Base-by-base conservation (phyloP, 148 eudicot species). In the Nepenthes mirabilis region DNA sequence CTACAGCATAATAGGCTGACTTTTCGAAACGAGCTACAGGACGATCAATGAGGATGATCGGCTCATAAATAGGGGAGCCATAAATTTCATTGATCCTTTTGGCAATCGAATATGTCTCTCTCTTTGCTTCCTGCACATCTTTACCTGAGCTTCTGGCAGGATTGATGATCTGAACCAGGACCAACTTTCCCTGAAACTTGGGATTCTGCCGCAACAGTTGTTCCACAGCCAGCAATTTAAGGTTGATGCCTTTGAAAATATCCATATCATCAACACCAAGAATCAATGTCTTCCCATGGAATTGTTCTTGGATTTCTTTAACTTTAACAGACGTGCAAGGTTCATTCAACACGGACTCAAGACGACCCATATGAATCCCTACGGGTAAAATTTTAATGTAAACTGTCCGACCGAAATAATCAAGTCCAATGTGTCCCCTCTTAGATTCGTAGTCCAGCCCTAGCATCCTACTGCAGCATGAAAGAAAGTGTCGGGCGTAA, bases 401-500 rank as follows among this genome's bases (percentile, higher is more conserved):
- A 34, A 86, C 89, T 13, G 82, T 83, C 3, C 94, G 85, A 5
- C 94, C 94, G 75, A 77, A 86, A 64, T 86, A 86, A 62, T 86
- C 94, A 55, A 86, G 70, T 40, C 88, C 94, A 62, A 83, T 80
- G 54, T 86, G 81, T 34, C 94, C 94, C 65, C 94, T 72, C 70
- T 81, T 86, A 3, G 94, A 86, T 74, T 82, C 88, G 58, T 86
- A 86, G 69, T 83, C 82, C 68, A 86, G 67, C 37, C 94, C 88
- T 11, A 85, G 75, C 87, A 85, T 77, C 71, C 91, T 77, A 72
- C 87, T 85, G 66, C 91, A 85, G 59, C 91, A 85, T 45, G 91
- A 85, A 54, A 82, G 74, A 55, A 85, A 85, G 64, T 85, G 91
- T 11, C 87, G 74, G 2, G 87, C 91, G 68, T 85, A 85, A 58